These are phyloP conservation scores for Geranium brycei DNA, from an alignment of 345 rosid genomes.

Conservation along the genomic window DNA sequence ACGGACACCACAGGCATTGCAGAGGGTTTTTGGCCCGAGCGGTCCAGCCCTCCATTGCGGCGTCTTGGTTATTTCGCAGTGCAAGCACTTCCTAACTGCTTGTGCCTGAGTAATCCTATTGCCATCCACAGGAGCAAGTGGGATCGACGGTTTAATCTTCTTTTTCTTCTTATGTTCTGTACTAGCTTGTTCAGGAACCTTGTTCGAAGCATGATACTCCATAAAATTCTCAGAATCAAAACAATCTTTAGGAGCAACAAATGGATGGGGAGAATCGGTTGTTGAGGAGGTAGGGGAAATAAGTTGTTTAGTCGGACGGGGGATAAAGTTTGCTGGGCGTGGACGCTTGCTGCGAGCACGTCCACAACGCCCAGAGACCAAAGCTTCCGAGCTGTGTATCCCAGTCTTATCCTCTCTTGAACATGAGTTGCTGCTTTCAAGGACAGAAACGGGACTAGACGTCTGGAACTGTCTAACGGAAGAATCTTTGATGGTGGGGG, in stretches of 20 bases:
- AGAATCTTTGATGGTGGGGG: slow-evolving; percentile 23
- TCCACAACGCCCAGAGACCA: slow-evolving; percentile 37
- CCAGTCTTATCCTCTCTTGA: slow-evolving; percentile 40
- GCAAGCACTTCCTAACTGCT: slow-evolving; percentile 76
- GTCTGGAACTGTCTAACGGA: slow-evolving; percentile 43
- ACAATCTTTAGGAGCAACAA: slow-evolving; percentile 15
- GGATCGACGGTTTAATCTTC: slow-evolving; percentile 48
- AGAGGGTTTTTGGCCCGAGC: slow-evolving; percentile 92
- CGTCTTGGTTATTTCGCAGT: slow-evolving; percentile 87
- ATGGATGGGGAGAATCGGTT: slow-evolving; percentile 13
- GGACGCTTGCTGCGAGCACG: slow-evolving; percentile 93
- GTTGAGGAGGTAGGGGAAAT: slow-evolving; percentile 27
- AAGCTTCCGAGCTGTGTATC: slow-evolving; percentile 28
- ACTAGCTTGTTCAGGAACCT: slow-evolving; percentile 44
- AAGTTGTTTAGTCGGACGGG: slow-evolving; percentile 41
- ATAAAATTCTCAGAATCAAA: slow-evolving; percentile 47
- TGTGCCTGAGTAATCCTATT: slow-evolving; percentile 24
- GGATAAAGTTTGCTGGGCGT: slow-evolving; percentile 54
- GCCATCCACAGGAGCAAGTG: slow-evolving; percentile 22
- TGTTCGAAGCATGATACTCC: slow-evolving; percentile 52
- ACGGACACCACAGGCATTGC: slow-evolving; percentile 97
- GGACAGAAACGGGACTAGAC: slow-evolving; percentile 80
- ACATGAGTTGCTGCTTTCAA: slow-evolving; percentile 82
- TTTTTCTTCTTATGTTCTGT: slow-evolving; percentile 62
- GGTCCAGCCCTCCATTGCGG: slow-evolving; percentile 99